These are phyloP conservation scores for Bjerkandera adusta DNA, from an alignment of 1,284 basidiomycete species.

Conservation along the genomic window DNA sequence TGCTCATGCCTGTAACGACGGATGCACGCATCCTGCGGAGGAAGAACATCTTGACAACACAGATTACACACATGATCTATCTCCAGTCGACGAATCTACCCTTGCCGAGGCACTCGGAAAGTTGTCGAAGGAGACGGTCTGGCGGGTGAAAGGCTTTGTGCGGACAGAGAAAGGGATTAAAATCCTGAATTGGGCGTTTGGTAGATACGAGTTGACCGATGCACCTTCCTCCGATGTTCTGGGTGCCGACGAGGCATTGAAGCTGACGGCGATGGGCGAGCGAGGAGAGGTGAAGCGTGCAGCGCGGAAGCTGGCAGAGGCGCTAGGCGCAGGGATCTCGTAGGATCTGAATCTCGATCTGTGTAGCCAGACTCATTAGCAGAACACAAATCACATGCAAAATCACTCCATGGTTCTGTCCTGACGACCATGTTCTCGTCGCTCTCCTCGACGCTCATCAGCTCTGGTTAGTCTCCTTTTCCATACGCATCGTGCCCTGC, in stretches of 20 bases:
- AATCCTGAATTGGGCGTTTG: slow-evolving; percentile 92
- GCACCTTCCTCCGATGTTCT: slow-evolving; percentile 33
- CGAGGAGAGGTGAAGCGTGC: slow-evolving; percentile 71
- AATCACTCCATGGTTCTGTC: slow-evolving; percentile 15
- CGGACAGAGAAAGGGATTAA: slow-evolving; percentile 45
- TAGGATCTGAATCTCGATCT: slow-evolving; percentile 15
- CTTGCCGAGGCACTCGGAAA: slow-evolving; percentile 46
- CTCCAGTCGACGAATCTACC: slow-evolving; percentile 27
- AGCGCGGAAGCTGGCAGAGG: slow-evolving; percentile 54
- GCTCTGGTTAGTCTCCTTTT: slow-evolving; percentile 13
- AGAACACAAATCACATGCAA: slow-evolving; percentile 27
- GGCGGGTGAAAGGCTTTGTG: slow-evolving; percentile 84
- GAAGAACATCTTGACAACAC: slow-evolving; percentile 16
- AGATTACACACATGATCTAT: slow-evolving; percentile 2
- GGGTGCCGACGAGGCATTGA: slow-evolving; percentile 38
- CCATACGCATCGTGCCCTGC: slow-evolving; percentile 4
- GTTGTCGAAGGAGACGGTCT: slow-evolving; percentile 67
- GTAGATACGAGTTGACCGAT: slow-evolving; percentile 68
- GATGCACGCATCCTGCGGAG: not conserved
- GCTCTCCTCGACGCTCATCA: slow-evolving; percentile 53
- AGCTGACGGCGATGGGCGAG: slow-evolving; percentile 86
- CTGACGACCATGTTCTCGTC: slow-evolving; percentile 48
- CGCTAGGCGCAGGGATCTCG: slow-evolving; percentile 41
- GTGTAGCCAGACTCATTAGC: too few relatives aligned
- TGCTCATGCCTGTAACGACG: slow-evolving; percentile 31